Conservation (phyloP, 2,329 filamentous ascomycete genomes). For the Pseudogymnoascus destructans region DNA sequence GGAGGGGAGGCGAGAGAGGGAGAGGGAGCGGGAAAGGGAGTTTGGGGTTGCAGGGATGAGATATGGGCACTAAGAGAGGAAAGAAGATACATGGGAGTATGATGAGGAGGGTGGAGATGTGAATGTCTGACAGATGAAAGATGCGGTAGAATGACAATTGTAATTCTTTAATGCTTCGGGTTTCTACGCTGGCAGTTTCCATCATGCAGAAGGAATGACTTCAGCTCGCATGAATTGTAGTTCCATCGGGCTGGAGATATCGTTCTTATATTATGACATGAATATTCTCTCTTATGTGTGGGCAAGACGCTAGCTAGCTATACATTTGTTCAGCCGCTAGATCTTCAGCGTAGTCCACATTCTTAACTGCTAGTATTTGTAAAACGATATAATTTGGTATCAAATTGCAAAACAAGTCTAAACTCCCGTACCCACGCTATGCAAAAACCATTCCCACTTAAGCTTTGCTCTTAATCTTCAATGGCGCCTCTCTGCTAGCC, state of each 20-base stretch:
- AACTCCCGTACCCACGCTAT: background rate
- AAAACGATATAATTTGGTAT: background rate
- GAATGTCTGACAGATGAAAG: background rate
- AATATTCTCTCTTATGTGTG: too few relatives aligned
- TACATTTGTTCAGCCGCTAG: too few relatives aligned
- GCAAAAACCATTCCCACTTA: background rate
- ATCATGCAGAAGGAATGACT: background rate
- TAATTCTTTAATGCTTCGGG: background rate
- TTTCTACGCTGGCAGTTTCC: background rate
- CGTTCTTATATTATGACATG: background rate
- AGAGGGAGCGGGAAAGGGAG: background rate
- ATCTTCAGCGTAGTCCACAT: too few relatives aligned
- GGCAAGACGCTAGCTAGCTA: too few relatives aligned
- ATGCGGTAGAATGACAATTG: background rate
- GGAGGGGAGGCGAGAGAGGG: background rate
- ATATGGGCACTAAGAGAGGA: background rate
- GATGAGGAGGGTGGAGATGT: background rate
- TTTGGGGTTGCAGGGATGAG: background rate
- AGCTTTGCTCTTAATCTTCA: constrained; percentile 1
- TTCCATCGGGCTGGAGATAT: too few relatives aligned
- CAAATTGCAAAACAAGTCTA: background rate
- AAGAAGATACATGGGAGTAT: background rate
- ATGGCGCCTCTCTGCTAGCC: background rate
- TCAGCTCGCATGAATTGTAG: background rate
- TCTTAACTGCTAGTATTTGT: too few relatives aligned